Base-by-base conservation (phyloP, 2,329 filamentous ascomycete genomes). In the Penicillium brevicompactum region DNA sequence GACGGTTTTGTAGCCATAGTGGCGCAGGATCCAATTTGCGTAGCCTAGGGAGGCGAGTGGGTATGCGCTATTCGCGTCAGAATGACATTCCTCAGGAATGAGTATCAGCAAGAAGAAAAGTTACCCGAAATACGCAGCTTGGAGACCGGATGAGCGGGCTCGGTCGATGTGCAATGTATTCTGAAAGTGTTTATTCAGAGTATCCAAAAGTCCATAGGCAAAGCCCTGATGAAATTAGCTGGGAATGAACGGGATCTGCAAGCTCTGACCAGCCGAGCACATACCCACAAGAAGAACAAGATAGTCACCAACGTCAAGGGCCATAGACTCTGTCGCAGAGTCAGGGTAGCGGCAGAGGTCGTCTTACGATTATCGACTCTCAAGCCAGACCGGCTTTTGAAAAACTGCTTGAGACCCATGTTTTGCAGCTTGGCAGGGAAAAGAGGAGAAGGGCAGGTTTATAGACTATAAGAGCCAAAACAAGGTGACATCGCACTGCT, bases 1-100 rank as follows among this genome's bases (percentile, higher is more conserved):
- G 0, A 89, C 91, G 41, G 85, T 85, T 62, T 91, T 89, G 76
- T 91, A 94, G 3, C 91, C 91, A 48, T 88, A 90, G 55, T 84
- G 82, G 18, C 89, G 84, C 7, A 94, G 78, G 58, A 92, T 78
- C 75, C 80, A 82, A 44, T 80, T 80, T 46, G 80, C 80, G 59
- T 81, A 80, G 22, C 78, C 80, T 21, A 83, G 68, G 30, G 80
- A 80, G 24, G 79, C 81, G 46, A 84, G 76, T 56, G 81, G 80
- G 63, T 83, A 83, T 14, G 81, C 81, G 42, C 77, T 78, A 49
- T 13, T 4, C 21, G 24, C 51, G 44, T 59, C 42, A 58, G 43
- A 31, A 11, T 10, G 8, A 10, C 4, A 6, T 27, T 27, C 24
- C 3, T 8, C 5, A 27, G 5, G 4, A 27, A 27, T 4, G 24